Conservation (phyloP, 176 grass and related monocot genomes). For the Zoysia pacifica region DNA sequence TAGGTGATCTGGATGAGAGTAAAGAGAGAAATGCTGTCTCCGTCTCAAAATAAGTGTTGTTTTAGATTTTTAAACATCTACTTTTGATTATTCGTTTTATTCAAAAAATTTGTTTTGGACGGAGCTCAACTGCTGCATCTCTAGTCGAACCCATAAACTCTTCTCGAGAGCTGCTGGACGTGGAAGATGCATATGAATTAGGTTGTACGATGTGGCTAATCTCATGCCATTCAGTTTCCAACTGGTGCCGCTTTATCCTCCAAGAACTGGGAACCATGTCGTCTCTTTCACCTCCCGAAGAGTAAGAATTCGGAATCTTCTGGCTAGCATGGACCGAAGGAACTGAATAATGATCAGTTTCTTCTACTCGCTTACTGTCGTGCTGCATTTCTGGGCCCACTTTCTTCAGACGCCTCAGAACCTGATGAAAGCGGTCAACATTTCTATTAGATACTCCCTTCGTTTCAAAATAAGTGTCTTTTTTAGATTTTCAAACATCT, state of each 20-base stretch:
- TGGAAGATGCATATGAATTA: constrained; percentile 25
- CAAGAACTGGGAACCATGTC: constrained; percentile 44
- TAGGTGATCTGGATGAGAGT: too few species aligned
- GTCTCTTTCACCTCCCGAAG: constrained; percentile 58
- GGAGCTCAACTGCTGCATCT: constrained; percentile 42
- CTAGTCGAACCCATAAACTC: constrained; percentile 8
- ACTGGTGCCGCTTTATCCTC: constrained; percentile 42
- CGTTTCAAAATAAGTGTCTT: neutral
- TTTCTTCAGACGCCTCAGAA: constrained; percentile 91
- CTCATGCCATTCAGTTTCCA: constrained; percentile 28
- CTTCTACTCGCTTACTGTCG: constrained; percentile 14
- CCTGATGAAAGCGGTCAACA: constrained; percentile 41
- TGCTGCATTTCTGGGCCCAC: constrained; percentile 41
- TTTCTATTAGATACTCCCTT: neutral
- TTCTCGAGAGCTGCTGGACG: constrained; percentile 28
- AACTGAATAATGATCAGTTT: constrained; percentile 35
- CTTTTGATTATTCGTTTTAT: too few species aligned
- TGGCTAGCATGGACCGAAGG: neutral
- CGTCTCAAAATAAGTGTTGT: too few species aligned
- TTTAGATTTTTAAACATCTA: too few species aligned
- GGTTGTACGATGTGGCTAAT: constrained; percentile 6
- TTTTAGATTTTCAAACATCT: too few species aligned
- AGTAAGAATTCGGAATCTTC: constrained; percentile 28
- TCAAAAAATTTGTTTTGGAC: constrained; percentile 25
- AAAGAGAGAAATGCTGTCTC: too few species aligned